Base-by-base conservation (phyloP, 352 stramenopile species). In the Globisporangium camurandrum region DNA sequence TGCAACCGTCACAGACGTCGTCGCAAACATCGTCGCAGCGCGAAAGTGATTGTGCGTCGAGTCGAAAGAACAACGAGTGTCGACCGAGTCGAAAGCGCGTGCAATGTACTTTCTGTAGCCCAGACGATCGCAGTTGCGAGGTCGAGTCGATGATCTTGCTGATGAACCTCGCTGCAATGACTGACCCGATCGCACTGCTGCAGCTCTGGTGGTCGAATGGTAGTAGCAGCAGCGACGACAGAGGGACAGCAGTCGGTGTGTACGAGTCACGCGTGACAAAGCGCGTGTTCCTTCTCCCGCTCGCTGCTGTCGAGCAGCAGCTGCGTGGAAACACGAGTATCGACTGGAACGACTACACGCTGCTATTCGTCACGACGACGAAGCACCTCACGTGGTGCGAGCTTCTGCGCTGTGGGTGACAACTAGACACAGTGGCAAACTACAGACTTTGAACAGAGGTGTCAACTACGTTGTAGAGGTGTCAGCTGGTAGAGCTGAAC, bases 141-240 rank as follows among this genome's bases (percentile, higher is more conserved):
- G 52, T 59, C 1, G 31, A 59, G 46, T 52, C 52, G 14, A 54
- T 41, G 38, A 49, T 59, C 34, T 53, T 38, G n/a, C 24, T 59
- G 10, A 54, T 54, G 45, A 59, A 59, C 24, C 12, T 59, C 4
- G 46, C 52, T 4, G 46, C 36, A 22, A 59, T 59, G 52, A 54
- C 52, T 9, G 42, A 59, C 12, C 52, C 37, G 22, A 34, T 47
- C 27, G 38, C 47, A 20, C 26, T 54, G 11, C 22, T 54, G 16
- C 38, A 16, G 11, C 22, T 47, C 26, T 23, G 30, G 3, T 47
- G 48, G 37, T 27, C 11, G 8, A 12, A 12, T 19, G 41, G 38
- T 8, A 38, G 48, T 8, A 54, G 23, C 16, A 20, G n/a, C n/a
- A n/a, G n/a, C n/a, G n/a, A n/a, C n/a, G n/a, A n/a, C n/a, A n/a